Conservation (phyloP, 176 grass and related monocot species). For the Cocos nucifera region DNA sequence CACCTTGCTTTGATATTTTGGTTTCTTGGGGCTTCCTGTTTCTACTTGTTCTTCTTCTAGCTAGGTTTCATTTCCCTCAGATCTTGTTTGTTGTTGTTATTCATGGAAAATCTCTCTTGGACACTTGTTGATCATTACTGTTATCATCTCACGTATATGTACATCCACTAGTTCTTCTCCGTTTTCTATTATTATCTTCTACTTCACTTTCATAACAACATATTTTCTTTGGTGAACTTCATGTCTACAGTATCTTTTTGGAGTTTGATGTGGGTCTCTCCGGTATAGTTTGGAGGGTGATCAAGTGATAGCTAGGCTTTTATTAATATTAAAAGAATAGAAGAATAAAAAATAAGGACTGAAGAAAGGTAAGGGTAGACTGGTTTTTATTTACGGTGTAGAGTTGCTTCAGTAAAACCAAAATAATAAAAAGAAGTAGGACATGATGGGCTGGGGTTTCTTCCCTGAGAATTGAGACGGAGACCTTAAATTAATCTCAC, state of each 20-base stretch:
- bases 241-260: too few relatives aligned
- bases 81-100: conserved; percentile 24
- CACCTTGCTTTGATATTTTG: conserved; percentile 36
- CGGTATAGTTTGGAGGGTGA: too few relatives aligned
- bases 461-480: conserved; percentile 31
- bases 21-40: conserved; percentile 34
- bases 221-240: conserved; percentile 15
- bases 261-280: too few relatives aligned
- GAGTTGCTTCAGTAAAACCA: conserved; percentile 21
- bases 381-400: not conserved
- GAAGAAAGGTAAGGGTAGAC: too few relatives aligned
- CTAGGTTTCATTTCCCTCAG: conserved; percentile 3
- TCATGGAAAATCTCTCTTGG: conserved; percentile 23
- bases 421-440: conserved; percentile 13
- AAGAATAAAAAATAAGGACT: too few relatives aligned
- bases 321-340: too few relatives aligned
- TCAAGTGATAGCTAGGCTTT: too few relatives aligned
- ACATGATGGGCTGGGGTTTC: conserved; percentile 8
- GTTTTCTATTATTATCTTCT: not conserved
- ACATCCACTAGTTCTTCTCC: conserved; percentile 2
- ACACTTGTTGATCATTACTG: conserved; percentile 32
- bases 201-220: conserved; percentile 23
- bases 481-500: conserved; percentile 24
- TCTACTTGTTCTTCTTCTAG: conserved; percentile 17
- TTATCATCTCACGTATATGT: conserved; percentile 27